phyloP scores from a whole-genome alignment of 495 filamentous ascomycete genomes.

The Trichoderma virens region DNA sequence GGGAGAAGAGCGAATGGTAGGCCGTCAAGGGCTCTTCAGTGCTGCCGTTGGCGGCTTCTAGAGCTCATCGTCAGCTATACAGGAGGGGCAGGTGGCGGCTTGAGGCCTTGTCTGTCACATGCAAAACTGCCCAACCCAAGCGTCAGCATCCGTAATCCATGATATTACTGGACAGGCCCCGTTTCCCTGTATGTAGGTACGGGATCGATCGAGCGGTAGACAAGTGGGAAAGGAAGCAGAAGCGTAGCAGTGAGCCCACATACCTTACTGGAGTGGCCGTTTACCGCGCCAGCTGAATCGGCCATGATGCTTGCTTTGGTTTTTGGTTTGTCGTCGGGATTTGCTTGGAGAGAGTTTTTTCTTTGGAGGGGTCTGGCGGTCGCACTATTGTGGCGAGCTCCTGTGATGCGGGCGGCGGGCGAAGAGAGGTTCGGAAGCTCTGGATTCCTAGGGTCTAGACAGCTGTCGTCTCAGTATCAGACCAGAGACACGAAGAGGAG shows the following conservation, averaged over 20 bases:
- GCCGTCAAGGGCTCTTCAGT: slow-evolving; percentile 81
- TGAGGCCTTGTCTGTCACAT: neutral
- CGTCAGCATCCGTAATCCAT: slow-evolving; percentile 14
- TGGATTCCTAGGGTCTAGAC: neutral
- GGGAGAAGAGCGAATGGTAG: slow-evolving; percentile 94
- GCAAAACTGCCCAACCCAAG: slow-evolving; percentile 6
- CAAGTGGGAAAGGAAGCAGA: neutral
- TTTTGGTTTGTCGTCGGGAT: neutral
- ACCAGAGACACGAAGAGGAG: neutral
- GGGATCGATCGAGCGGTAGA: neutral
- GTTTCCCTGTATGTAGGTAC: slow-evolving; percentile 3
- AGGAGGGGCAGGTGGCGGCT: neutral
- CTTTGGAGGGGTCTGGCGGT: neutral
- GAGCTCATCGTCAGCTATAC: slow-evolving; percentile 7
- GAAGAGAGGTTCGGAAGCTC: neutral
- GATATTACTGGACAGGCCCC: neutral
- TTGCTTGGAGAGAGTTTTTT: neutral
- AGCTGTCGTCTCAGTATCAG: neutral
- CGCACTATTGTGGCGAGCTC: too few species aligned
- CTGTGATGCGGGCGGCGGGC: neutral
- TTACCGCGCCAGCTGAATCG: neutral
- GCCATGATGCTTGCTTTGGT: neutral
- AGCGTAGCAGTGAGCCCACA: neutral
- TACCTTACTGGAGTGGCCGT: slow-evolving; percentile 2
- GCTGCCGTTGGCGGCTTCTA: slow-evolving; percentile 1